Conservation (phyloP, 2,329 filamentous ascomycete species). For the Talaromyces sp. region DNA sequence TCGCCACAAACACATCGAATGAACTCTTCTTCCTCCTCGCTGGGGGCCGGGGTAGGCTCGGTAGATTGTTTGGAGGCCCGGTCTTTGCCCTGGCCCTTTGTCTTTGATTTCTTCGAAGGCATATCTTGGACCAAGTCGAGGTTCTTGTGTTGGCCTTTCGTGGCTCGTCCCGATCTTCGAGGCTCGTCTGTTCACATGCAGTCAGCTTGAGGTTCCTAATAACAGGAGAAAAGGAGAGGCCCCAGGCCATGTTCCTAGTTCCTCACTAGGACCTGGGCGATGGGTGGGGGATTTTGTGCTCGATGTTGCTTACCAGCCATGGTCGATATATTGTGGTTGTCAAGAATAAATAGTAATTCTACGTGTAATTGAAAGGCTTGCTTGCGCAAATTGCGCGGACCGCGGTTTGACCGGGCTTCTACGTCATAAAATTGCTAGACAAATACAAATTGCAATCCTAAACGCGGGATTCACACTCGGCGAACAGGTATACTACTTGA, state of each 20-base stretch:
- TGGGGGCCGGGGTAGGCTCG: conserved; percentile 39
- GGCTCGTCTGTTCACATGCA: conserved; percentile 63
- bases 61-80: conserved; percentile 43
- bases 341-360: conserved; percentile 24
- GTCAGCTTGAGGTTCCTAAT: conserved; percentile 27
- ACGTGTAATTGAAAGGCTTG: conserved; percentile 21
- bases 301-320: conserved; percentile 59
- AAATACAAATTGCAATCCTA: conserved; percentile 31
- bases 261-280: background rate
- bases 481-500: conserved; percentile 26
- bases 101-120: conserved; percentile 41
- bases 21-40: conserved; percentile 59
- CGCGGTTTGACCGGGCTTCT: conserved; percentile 29
- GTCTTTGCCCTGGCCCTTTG: conserved; percentile 43
- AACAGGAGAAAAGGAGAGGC: conserved; percentile 5
- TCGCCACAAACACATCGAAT: conserved; percentile 93
- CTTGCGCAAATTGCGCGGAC: conserved; percentile 12
- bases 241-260: background rate
- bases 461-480: conserved; percentile 14
- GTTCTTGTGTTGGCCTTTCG: conserved; percentile 93
- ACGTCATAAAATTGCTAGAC: conserved; percentile 37
- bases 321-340: conserved; percentile 26
- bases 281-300: conserved; percentile 35
- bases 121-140: conserved; percentile 66
- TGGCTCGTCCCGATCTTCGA: conserved; percentile 88